phyloP scores from a whole-genome alignment of 73 alveolate species.

The Paraurostyla sp. region DNA sequence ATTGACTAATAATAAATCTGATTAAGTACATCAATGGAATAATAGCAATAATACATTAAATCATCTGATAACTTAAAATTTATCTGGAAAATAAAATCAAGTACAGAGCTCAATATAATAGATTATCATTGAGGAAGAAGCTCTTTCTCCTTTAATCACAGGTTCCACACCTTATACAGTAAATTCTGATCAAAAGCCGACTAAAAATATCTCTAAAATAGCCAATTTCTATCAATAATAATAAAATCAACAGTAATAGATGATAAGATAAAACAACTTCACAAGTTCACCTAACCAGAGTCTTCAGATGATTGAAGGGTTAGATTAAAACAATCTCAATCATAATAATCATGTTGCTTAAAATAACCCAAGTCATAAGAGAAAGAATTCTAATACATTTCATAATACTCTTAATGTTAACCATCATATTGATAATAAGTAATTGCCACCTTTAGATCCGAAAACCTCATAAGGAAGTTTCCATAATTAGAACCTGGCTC shows the following conservation, averaged over 20 bases:
- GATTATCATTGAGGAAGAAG: constrained; percentile 34
- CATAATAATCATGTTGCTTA: not conserved
- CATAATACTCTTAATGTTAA: not conserved
- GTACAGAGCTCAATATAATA: constrained; percentile 26
- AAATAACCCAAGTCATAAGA: not conserved
- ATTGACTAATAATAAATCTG: too few species aligned
- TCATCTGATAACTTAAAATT: too few species aligned
- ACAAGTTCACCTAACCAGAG: constrained; percentile 22
- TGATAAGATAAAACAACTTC: not conserved
- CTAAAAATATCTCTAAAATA: constrained; percentile 4
- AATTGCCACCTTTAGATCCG: constrained; percentile 35
- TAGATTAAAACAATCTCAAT: not conserved
- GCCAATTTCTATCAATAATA: constrained; percentile 5
- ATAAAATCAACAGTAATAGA: not conserved
- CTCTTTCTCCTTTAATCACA: not conserved
- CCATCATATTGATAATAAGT: not conserved
- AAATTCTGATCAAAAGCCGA: constrained; percentile 7
- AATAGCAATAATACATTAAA: too few species aligned
- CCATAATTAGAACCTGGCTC: not conserved
- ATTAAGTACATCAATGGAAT: too few species aligned
- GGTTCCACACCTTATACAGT: not conserved
- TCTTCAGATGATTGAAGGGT: not conserved
- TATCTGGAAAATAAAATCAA: too few species aligned
- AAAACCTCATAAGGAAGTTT: not conserved
- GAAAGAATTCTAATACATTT: constrained; percentile 20